Evolutionary conservation across 2,329 filamentous ascomycete species (phyloP).

Genomic region (Chaetomiaceae sp.): DNA sequence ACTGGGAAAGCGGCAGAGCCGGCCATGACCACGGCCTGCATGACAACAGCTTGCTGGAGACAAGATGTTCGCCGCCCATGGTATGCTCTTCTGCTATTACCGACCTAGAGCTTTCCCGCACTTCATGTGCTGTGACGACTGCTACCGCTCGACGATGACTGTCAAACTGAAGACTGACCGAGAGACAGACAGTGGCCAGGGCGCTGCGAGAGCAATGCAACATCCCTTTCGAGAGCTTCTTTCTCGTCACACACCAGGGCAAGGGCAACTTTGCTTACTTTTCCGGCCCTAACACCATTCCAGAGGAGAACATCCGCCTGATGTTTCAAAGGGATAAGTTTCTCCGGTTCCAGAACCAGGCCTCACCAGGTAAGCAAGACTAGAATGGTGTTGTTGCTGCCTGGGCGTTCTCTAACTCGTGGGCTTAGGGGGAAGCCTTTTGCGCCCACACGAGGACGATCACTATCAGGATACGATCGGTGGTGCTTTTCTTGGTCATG

Average conservation of each 20-base stretch:
- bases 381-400: background rate
- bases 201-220: constrained; percentile 47
- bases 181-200: constrained; percentile 38
- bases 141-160: too few relatives aligned
- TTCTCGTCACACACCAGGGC: constrained; percentile 45
- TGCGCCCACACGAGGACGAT: background rate
- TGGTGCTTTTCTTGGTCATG: background rate
- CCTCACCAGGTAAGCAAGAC: constrained; percentile 33
- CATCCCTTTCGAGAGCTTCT: constrained; percentile 46
- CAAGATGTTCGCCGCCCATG: constrained; percentile 20
- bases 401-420: background rate
- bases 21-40: constrained; percentile 11
- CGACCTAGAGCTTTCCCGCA: background rate
- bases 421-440: background rate
- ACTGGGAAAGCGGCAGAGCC: constrained; percentile 23
- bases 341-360: constrained; percentile 30
- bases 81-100: constrained; percentile 12
- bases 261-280: constrained; percentile 43
- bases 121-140: too few relatives aligned
- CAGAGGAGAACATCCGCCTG: constrained; percentile 34
- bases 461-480: background rate
- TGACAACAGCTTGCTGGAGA: constrained; percentile 17
- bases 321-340: constrained; percentile 43
- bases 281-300: constrained; percentile 37
- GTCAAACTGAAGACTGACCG: constrained; percentile 14